These are phyloP conservation scores for Taiozyma sp. DNA, from an alignment of 1,139 yeast species.

Conservation along the genomic window DNA sequence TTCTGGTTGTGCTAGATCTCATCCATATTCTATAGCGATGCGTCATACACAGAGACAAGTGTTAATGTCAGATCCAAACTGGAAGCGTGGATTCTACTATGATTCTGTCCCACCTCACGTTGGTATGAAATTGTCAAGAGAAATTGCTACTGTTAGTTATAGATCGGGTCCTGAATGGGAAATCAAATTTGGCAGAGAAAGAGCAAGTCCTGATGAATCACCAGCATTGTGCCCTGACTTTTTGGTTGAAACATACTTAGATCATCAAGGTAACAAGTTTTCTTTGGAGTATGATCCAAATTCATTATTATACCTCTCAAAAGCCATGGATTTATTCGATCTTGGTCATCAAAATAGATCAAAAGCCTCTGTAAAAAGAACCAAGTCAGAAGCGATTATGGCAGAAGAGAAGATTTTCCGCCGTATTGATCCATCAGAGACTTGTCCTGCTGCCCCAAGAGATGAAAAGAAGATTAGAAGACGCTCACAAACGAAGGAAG, in stretches of 20 bases:
- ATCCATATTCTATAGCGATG: conserved; percentile 91
- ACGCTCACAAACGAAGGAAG: conserved; percentile 38
- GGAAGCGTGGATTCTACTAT: conserved; percentile 90
- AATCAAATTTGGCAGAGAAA: conserved; percentile 78
- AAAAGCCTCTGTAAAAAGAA: conserved; percentile 38
- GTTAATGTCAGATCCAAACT: conserved; percentile 88
- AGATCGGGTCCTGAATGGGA: conserved; percentile 99
- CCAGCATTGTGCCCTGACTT: conserved; percentile 94
- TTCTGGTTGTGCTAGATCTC: conserved; percentile 90
- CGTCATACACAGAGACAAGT: conserved; percentile 92
- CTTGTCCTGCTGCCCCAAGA: conserved; percentile 14
- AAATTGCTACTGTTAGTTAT: conserved; percentile 90
- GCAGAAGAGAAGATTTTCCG: conserved; percentile 18
- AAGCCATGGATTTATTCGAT: conserved; percentile 94
- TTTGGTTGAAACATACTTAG: conserved; percentile 84
- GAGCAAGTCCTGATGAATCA: conserved; percentile 72
- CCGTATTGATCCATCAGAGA: conserved; percentile 12
- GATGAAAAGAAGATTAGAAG: conserved; percentile 22
- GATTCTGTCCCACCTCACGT: conserved; percentile 79
- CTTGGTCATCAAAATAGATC: conserved; percentile 48
- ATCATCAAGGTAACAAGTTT: conserved; percentile 93
- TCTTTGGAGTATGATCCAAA: conserved; percentile 90
- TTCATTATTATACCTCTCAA: conserved; percentile 77
- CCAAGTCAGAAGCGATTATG: conserved; percentile 29
- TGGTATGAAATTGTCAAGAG: conserved; percentile 92